Base-by-base conservation (phyloP, 176 grass and related monocot species). In the Alloteropsis semialata region DNA sequence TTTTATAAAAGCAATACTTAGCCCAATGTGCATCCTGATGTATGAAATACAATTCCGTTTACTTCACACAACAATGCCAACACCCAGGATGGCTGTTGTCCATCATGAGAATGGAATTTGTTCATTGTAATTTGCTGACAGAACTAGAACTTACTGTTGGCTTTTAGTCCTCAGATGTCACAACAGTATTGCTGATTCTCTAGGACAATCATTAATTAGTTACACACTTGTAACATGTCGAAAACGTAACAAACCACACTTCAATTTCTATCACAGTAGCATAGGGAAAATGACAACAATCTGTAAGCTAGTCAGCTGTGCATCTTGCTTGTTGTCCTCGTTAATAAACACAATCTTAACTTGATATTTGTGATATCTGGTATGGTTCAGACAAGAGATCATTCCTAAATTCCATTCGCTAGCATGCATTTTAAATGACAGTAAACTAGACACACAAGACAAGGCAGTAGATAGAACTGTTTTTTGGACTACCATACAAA, bases 141-240 rank as follows among this genome's bases (percentile, higher is more conserved):
- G 72, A 45, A 82, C 41, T 70, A 61, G 29, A 4, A 41, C 11
- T 39, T 41, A 76, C 11, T 30, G 30, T 59, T 76, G 12, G 39
- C 22, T 60, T 67, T 60, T 42, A 61, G 61, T 29, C 17, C 44
- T 61, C 7, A 74, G 14, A 44, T 10, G 11, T 30, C 21, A 42
- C 11, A 72, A 64, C 24, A 46, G 24, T 8, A 54, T 56, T 42
- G 44, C 22, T 62, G 74, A 55, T 70, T 88, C n/a, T 69, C 45
- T 19, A 60, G 51, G 61, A 12, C 30, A 82, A 24, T 38, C 42
- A 10, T 34, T 77, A 84, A 84, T 56, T 54, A 76, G 45, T 79
- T 69, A 48, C 16, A 41, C 32, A 8, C 5, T 24, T 57, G 5
- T 49, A 21, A 38, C 7, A 49, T 72, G 25, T 32, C 39, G 50